Evolutionary conservation across 2,329 filamentous ascomycete genomes (phyloP), one percentile per base, ranked within the genome.

Genomic region (Xylaria sp.): DNA sequence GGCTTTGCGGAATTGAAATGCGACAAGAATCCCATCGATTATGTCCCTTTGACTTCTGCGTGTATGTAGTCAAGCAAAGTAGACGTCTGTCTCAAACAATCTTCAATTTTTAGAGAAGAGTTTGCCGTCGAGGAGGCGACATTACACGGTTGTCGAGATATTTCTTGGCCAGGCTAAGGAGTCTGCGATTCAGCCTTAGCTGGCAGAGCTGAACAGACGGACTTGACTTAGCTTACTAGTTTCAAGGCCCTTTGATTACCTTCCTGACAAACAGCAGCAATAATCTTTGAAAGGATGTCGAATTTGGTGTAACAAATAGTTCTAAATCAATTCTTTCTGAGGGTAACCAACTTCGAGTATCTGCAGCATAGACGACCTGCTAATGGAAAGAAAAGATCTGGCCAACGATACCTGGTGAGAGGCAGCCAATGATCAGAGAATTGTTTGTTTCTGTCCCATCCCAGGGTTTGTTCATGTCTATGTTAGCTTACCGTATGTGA

Each of bases 171-270:
- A n/a, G n/a, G 3, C 46, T 3, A 48, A 7, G 23, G 7, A 6
- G 8, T 23, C 8, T 37, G 7, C 23, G 56, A 60, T 41, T 68
- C 60, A 65, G 56, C 66, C 62, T 56, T 62, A 63, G 69, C 62
- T 70, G 60, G 52, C 5, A 20, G 25, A 50, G 63, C 58, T 61
- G 64, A 60, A 52, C 52, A 46, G 32, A 9, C 32, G 34, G 51
- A 13, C 28, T 66, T 12, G 13, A 57, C 44, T 50, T 44, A 37
- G 62, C n/a, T 23, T 3, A 20, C 10, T 23, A 8, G 34, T 10
- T 10, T 2, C 10, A 10, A 10, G 34, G 7, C 1, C 23, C 23
- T 48, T 5, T 39, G 28, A 32, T 32, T 3, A 41, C 28, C 18
- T 34, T 48, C 8, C 23, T n/a, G 25, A 23, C 56, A n/a, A 37